Percentiles rank a stretch among this genome's conserved stretches.
phyloP scores from a whole-genome alignment of 768 basidiomycete genomes.

The Suillus subalutaceus region DNA sequence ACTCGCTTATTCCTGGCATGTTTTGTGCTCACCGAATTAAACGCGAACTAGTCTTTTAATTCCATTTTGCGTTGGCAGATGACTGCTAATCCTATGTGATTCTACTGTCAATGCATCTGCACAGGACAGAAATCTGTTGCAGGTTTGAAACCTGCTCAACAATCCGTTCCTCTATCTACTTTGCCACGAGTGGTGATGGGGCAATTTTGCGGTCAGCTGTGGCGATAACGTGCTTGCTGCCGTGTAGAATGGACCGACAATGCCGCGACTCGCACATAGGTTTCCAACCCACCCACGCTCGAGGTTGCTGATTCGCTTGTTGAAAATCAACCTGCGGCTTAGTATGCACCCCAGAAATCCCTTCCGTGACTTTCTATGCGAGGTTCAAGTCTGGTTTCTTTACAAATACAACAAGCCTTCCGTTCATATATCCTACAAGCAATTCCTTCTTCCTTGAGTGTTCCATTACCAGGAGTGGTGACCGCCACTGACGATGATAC shows the following conservation, averaged over 20 bases:
- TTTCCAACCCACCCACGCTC: neutral
- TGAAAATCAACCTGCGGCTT: no score
- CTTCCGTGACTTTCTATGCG: neutral
- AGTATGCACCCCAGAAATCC: no score
- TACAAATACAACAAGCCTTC: neutral
- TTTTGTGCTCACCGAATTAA: no score
- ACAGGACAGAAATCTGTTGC: no score
- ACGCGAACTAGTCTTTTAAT: no score
- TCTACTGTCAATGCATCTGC: no score
- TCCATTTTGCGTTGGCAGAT: no score
- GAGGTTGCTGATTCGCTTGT: no score
- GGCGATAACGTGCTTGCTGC: neutral
- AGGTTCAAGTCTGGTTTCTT: neutral
- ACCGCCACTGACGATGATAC: conserved; percentile 35
- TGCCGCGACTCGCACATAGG: neutral
- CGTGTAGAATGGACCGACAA: neutral
- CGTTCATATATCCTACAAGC: neutral
- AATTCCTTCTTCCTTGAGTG: neutral
- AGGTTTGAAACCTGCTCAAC: no score
- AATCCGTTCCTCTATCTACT: neutral
- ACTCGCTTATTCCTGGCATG: no score
- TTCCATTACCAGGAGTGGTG: conserved; percentile 33
- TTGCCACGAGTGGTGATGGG: no score
- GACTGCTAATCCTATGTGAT: no score
- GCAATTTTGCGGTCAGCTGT: neutral